Conservation (phyloP, 1,139 yeast species). For the Geotrichum siamense region DNA sequence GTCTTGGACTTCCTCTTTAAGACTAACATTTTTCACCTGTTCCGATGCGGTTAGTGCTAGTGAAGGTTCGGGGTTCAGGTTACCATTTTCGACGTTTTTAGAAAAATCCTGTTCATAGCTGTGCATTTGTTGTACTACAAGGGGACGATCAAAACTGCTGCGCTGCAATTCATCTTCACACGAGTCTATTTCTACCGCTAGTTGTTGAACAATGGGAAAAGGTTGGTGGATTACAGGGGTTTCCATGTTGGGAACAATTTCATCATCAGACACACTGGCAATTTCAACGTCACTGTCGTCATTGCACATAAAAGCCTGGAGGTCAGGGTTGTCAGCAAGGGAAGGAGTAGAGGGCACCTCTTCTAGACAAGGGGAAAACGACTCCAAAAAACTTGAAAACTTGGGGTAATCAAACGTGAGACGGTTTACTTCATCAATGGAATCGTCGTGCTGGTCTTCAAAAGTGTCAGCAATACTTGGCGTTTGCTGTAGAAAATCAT, state of each 20-base stretch:
- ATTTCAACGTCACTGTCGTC: conserved; percentile 3
- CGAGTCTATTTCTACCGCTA: not conserved
- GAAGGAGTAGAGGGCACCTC: conserved; percentile 6
- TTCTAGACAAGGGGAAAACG: conserved; percentile 8
- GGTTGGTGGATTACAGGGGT: not conserved
- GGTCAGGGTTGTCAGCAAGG: conserved; percentile 14
- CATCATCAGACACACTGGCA: conserved; percentile 1
- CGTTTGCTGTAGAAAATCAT: not conserved
- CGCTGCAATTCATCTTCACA: not conserved
- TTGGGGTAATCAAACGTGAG: conserved; percentile 4
- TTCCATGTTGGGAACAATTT: not conserved
- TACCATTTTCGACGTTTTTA: not conserved
- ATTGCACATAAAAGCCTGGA: conserved; percentile 12
- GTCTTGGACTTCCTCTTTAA: not conserved
- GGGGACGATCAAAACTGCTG: not conserved
- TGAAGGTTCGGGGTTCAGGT: not conserved
- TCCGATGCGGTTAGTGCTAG: not conserved
- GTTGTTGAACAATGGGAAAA: not conserved
- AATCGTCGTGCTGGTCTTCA: not conserved
- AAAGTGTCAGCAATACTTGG: not conserved
- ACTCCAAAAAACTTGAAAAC: conserved; percentile 1
- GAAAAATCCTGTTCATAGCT: no score
- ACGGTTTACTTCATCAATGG: not conserved
- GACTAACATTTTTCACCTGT: not conserved
- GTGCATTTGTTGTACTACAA: not conserved